These are phyloP conservation scores for Elsinoe arachidis DNA, from an alignment of 2,329 filamentous ascomycete species.

Conservation along the genomic window DNA sequence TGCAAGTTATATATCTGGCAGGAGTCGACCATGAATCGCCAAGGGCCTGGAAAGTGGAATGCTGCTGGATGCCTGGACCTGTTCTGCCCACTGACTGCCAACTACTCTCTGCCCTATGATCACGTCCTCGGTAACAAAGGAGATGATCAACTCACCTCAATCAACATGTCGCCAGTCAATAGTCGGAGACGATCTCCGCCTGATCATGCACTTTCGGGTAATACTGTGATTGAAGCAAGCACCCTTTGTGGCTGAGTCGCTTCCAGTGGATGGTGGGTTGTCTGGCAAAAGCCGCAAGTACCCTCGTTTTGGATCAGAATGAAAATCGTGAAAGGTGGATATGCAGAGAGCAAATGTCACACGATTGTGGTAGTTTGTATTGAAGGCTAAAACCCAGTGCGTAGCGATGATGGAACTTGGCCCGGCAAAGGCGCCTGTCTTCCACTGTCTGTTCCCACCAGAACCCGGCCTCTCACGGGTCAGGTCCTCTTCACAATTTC, in stretches of 20 bases:
- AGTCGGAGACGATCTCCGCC: neutral
- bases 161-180: neutral
- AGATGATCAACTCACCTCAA: constrained; percentile 7
- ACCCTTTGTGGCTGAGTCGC: neutral
- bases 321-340: neutral
- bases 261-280: neutral
- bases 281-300: neutral
- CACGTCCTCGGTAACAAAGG: neutral
- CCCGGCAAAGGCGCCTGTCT: constrained; percentile 2
- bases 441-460: neutral
- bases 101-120: neutral
- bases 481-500: neutral
- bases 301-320: neutral
- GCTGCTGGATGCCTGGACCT: neutral
- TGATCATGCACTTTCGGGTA: neutral
- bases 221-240: neutral
- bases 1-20: neutral
- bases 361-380: constrained; percentile 1
- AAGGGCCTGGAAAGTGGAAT: neutral
- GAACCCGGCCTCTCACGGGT: neutral
- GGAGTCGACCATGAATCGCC: neutral
- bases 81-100: neutral
- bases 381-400: constrained; percentile 5
- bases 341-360: neutral
- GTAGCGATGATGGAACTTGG: constrained; percentile 11